Evolutionary conservation across 1,284 basidiomycete genomes (phyloP).

Genomic region (Vanrija sp.): DNA sequence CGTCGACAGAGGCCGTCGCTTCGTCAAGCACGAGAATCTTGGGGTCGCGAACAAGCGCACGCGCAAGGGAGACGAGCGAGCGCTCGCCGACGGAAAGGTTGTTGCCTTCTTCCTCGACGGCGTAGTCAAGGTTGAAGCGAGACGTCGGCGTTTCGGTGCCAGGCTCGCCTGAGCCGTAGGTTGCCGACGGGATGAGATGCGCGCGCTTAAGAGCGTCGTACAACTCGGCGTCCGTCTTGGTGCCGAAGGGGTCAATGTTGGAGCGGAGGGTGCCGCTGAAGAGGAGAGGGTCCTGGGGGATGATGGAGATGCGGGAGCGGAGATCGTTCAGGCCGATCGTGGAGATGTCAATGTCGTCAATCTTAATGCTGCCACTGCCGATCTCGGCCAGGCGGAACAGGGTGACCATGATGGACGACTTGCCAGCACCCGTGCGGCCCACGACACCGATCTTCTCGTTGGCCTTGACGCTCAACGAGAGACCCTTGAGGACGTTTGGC

Average conservation of each 20-base stretch:
- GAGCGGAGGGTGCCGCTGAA: slow-evolving; percentile 59
- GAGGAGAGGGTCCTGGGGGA: slow-evolving; percentile 75
- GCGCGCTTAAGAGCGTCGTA: slow-evolving; percentile 80
- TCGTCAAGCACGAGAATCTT: slow-evolving; percentile 64
- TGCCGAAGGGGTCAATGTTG: slow-evolving; percentile 69
- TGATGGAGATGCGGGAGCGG: slow-evolving; percentile 57
- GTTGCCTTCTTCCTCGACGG: slow-evolving; percentile 77
- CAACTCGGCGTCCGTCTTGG: slow-evolving; percentile 67
- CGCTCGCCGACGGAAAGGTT: slow-evolving; percentile 69
- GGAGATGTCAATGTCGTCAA: slow-evolving; percentile 51
- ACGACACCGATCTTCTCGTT: slow-evolving; percentile 57
- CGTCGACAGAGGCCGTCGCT: slow-evolving; percentile 53
- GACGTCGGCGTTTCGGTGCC: slow-evolving; percentile 38
- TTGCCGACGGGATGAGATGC: slow-evolving; percentile 57
- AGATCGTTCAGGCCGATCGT: slow-evolving; percentile 55
- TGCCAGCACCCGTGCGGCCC: slow-evolving; percentile 56
- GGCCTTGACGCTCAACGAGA: slow-evolving; percentile 53
- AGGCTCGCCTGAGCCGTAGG: slow-evolving; percentile 13
- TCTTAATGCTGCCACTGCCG: slow-evolving; percentile 46
- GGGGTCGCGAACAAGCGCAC: slow-evolving; percentile 57
- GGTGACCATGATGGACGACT: slow-evolving; percentile 57
- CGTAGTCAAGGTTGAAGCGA: slow-evolving; percentile 71
- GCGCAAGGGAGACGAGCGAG: slow-evolving; percentile 64
- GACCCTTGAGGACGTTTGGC: slow-evolving; percentile 57
- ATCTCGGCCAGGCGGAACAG: slow-evolving; percentile 53